These are phyloP conservation scores for Starmerella gropengiesseri DNA, from an alignment of 805 yeast genomes.

Conservation along the genomic window DNA sequence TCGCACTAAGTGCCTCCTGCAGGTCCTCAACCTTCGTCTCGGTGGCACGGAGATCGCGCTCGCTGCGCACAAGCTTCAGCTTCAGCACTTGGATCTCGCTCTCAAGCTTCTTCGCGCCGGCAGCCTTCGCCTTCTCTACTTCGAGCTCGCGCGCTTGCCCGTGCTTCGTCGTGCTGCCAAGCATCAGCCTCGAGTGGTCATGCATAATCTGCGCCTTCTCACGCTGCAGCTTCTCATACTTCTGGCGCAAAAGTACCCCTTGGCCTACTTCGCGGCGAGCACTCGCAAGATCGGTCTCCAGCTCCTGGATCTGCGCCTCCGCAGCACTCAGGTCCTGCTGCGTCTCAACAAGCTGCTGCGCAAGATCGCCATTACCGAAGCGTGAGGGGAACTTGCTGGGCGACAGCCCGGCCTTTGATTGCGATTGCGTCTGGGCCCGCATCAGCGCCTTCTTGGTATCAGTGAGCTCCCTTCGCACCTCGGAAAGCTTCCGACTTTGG, in stretches of 20 bases:
- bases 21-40: conserved; percentile 21
- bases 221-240: conserved; percentile 22
- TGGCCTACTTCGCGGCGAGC: conserved; percentile 11
- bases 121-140: conserved; percentile 17
- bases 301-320: conserved; percentile 8
- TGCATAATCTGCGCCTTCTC: conserved; percentile 23
- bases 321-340: conserved; percentile 14
- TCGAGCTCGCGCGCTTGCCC: conserved; percentile 17
- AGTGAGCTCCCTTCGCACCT: conserved; percentile 5
- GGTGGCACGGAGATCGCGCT: conserved; percentile 24
- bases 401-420: background rate
- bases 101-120: conserved; percentile 19
- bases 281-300: conserved; percentile 11
- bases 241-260: conserved; percentile 13
- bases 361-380: conserved; percentile 10
- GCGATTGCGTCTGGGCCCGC: conserved; percentile 5
- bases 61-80: conserved; percentile 27
- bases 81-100: conserved; percentile 29
- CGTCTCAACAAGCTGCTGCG: conserved; percentile 13
- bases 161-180: conserved; percentile 12
- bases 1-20: background rate
- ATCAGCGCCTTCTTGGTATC: conserved; percentile 6
- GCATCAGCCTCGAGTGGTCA: conserved; percentile 19
- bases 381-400: conserved; percentile 1
- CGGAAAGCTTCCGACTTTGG: background rate